These are phyloP conservation scores for Ramalina peruviana DNA, from an alignment of 495 filamentous ascomycete genomes.

Conservation along the genomic window DNA sequence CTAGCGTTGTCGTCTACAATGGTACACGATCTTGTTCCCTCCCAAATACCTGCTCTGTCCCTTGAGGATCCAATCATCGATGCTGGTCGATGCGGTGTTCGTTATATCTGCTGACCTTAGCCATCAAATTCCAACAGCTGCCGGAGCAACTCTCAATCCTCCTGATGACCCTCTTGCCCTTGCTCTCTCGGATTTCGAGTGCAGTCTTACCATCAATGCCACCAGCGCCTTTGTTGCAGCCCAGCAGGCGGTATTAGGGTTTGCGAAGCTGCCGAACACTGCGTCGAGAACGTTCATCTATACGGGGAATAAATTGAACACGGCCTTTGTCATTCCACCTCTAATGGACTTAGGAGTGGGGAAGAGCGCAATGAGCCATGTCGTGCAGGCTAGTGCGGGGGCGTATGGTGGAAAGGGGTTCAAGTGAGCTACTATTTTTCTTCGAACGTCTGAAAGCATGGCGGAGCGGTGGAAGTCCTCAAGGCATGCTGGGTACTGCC, in stretches of 20 bases:
- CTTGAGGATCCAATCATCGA: no score
- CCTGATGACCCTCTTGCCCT: constrained; percentile 24
- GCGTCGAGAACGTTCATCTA: constrained; percentile 33
- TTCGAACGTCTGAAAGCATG: not conserved
- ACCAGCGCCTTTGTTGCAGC: constrained; percentile 31
- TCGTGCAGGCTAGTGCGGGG: constrained; percentile 26
- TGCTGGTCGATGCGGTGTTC: not conserved
- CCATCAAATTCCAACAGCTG: constrained; percentile 6
- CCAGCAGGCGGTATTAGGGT: constrained; percentile 27
- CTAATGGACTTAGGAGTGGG: constrained; percentile 28
- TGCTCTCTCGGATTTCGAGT: constrained; percentile 21
- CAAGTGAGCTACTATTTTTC: constrained; percentile 23
- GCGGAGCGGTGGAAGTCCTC: no score
- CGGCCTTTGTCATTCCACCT: constrained; percentile 11
- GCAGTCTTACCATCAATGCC: constrained; percentile 30
- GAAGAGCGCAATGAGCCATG: constrained; percentile 31
- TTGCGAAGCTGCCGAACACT: constrained; percentile 22
- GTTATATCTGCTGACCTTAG: not conserved
- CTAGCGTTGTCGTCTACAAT: constrained; percentile 38
- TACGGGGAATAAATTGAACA: constrained; percentile 35
- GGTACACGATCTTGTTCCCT: constrained; percentile 17
- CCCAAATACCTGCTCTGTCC: not conserved
- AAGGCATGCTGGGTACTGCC: not conserved
- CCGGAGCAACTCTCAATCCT: constrained; percentile 11
- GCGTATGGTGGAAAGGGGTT: constrained; percentile 31